Conservation (phyloP, 1,284 basidiomycete genomes). For the Boletus mariae region DNA sequence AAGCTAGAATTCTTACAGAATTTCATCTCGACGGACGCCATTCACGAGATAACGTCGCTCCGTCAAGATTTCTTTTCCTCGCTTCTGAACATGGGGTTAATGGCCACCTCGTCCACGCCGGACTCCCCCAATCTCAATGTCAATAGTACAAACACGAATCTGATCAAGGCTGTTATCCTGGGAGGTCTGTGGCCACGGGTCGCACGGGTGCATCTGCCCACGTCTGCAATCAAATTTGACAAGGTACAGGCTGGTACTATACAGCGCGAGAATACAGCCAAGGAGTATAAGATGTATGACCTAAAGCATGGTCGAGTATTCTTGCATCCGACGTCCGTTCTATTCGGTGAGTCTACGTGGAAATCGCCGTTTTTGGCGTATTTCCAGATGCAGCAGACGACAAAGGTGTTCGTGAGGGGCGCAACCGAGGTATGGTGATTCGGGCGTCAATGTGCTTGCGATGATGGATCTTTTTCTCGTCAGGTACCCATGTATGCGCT, state of each 20-base stretch:
- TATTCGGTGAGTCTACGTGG: constrained; percentile 75
- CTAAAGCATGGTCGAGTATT: constrained; percentile 61
- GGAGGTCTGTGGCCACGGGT: constrained; percentile 83
- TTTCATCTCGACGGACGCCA: constrained; percentile 73
- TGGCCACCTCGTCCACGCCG: constrained; percentile 45
- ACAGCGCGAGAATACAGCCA: constrained; percentile 77
- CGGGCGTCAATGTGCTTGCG: not conserved
- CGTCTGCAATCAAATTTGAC: constrained; percentile 75
- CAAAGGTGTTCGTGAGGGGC: constrained; percentile 84
- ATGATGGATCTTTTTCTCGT: not conserved
- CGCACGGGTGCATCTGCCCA: constrained; percentile 72
- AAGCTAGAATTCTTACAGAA: constrained; percentile 45
- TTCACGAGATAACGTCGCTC: constrained; percentile 82
- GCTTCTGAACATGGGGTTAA: constrained; percentile 73
- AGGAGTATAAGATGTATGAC: constrained; percentile 80
- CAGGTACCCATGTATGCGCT: constrained; percentile 84
- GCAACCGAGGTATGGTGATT: constrained; percentile 70
- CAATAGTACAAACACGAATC: constrained; percentile 64
- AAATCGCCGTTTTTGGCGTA: constrained; percentile 78
- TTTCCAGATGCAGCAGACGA: constrained; percentile 82
- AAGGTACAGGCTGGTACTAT: constrained; percentile 77
- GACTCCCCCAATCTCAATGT: constrained; percentile 48
- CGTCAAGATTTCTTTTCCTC: constrained; percentile 76
- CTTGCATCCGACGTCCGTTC: constrained; percentile 80
- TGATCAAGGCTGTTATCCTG: constrained; percentile 79